phyloP scores from a whole-genome alignment of 1,284 basidiomycete species.

The Cutaneotrichosporon sp. region DNA sequence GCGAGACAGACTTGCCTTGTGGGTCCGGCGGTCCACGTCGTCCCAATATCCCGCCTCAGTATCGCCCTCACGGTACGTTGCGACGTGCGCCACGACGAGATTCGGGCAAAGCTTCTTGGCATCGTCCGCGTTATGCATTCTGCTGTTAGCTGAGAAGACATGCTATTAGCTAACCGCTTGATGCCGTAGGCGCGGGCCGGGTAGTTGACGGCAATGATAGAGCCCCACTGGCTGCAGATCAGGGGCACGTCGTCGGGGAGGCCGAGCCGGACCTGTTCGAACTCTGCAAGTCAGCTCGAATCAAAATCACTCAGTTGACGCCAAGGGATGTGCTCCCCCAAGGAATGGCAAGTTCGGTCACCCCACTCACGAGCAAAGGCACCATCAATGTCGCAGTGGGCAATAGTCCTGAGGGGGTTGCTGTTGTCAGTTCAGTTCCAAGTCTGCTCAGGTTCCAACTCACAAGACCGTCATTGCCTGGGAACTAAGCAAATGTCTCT shows the following conservation, averaged over 20 bases:
- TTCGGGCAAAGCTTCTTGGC: slow-evolving; percentile 81
- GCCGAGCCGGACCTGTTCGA: slow-evolving; percentile 77
- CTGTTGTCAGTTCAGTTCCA: slow-evolving; percentile 17
- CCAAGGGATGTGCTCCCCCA: too few species aligned
- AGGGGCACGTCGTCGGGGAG: slow-evolving; percentile 68
- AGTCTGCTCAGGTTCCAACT: background rate
- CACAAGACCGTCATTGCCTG: slow-evolving; percentile 43
- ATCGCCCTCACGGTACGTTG: slow-evolving; percentile 82
- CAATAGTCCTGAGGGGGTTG: slow-evolving; percentile 55
- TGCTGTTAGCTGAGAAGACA: background rate
- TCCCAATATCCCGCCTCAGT: slow-evolving; percentile 83
- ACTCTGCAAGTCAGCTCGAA: slow-evolving; percentile 52
- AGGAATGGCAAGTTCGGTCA: too few species aligned
- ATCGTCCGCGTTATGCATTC: slow-evolving; percentile 56
- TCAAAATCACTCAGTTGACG: too few species aligned
- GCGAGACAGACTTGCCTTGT: slow-evolving; percentile 64
- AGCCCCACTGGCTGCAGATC: slow-evolving; percentile 89
- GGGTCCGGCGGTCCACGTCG: slow-evolving; percentile 75
- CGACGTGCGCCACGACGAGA: slow-evolving; percentile 82
- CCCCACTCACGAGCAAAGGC: slow-evolving; percentile 69
- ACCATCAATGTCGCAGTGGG: slow-evolving; percentile 89
- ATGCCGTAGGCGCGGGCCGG: slow-evolving; percentile 87
- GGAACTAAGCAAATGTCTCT: slow-evolving; percentile 40
- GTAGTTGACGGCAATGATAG: slow-evolving; percentile 89
- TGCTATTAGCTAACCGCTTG: slow-evolving; percentile 57